Evolutionary conservation across 208 protist species (phyloP).

Genomic region (Leptomonas pyrrhocoris): DNA sequence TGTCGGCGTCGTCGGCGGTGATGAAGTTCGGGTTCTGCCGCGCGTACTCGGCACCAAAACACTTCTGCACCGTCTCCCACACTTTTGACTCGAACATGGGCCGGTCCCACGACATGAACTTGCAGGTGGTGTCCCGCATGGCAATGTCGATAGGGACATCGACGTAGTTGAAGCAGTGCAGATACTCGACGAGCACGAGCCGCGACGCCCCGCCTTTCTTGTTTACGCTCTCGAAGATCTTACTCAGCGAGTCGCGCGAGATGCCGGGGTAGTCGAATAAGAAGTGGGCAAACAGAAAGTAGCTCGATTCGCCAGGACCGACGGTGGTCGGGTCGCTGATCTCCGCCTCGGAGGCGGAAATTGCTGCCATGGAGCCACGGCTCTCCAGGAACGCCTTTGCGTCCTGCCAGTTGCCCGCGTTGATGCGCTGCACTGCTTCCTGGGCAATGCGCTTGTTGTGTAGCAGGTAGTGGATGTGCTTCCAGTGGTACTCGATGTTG

Average conservation of each 20-base stretch:
- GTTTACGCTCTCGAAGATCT: conserved; percentile 83
- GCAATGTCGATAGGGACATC: conserved; percentile 83
- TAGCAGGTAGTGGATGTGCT: conserved; percentile 82
- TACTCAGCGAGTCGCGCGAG: conserved; percentile 58
- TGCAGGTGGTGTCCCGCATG: conserved; percentile 84
- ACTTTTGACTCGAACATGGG: conserved; percentile 90
- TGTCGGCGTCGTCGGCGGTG: conserved; percentile 74
- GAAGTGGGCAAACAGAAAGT: conserved; percentile 70
- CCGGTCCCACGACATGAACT: conserved; percentile 88
- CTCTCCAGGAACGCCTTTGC: conserved; percentile 69
- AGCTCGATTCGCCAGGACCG: conserved; percentile 29
- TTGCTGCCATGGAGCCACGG: conserved; percentile 42
- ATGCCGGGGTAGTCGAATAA: conserved; percentile 72
- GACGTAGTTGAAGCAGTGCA: conserved; percentile 75
- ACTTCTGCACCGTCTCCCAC: conserved; percentile 76
- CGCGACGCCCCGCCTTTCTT: conserved; percentile 50
- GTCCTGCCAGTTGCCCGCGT: conserved; percentile 71
- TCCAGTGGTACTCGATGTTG: conserved; percentile 83
- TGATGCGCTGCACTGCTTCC: conserved; percentile 60
- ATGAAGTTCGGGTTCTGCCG: conserved; percentile 73
- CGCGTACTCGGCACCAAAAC: conserved; percentile 81
- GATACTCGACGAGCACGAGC: conserved; percentile 69
- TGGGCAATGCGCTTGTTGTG: conserved; percentile 80
- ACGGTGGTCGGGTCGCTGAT: conserved; percentile 17
- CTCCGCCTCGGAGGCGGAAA: conserved; percentile 28